Base-by-base conservation (phyloP, 2,329 filamentous ascomycete species). In the Aspergillus costaricaensis region DNA sequence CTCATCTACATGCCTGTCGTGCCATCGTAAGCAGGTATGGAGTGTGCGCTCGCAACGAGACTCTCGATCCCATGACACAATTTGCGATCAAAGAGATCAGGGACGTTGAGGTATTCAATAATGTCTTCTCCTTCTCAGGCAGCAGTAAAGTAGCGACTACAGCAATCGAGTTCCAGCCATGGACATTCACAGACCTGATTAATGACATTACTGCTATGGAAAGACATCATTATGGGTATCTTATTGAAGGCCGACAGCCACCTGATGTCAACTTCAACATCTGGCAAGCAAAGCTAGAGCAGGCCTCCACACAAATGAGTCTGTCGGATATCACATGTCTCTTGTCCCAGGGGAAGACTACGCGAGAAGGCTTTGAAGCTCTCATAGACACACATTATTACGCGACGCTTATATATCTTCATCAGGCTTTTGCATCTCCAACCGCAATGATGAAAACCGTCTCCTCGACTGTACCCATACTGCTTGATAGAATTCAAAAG, bases 351-450 rank as follows among this genome's bases (percentile, higher is more conserved):
- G 59, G 57, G 2, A 48, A 59, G 12, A 27, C 32, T n/a, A 59
- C 52, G n/a, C 59, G 53, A 21, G 55, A 47, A 3, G 21, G 41
- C 12, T 61, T 65, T 30, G 55, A 54, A 6, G 49, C 59, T 10
- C 44, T 67, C 15, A 62, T 67, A 7, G 51, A 58, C 14, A 53
- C 58, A 3, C 63, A 67, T 25, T 67, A 71, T 36, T 60, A 68
- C 25, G 64, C 68, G n/a, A 63, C 59, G 49, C 58, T 69, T 1
- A 60, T 69, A 8, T 71, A 71, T 41, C 63, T 63, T 54, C 65
- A 67, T 30, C 69, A 70, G 38, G 65, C 66, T 3, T 58, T 69
- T 21, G 62, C 62, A 4, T 47, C 59, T 8, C 52, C 43, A 7
- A 23, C 14, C 15, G 43, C 47, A 17, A 27, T 51, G 10, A 41